Conservation (phyloP, 768 basidiomycete genomes). For the Mrakia gelida region DNA sequence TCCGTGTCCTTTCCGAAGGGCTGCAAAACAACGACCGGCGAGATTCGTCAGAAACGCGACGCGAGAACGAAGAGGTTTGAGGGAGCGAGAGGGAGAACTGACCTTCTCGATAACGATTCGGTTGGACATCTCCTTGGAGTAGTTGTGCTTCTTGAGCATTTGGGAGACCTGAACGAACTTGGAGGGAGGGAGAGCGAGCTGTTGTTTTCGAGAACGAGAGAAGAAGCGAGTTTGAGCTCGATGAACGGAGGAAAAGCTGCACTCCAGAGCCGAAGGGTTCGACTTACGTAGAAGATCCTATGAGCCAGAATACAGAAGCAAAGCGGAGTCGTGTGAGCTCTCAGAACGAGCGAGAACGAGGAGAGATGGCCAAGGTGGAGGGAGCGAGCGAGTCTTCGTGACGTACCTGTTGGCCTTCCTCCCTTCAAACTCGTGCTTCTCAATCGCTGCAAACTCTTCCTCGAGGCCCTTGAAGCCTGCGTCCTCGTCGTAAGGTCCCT, state of each 20-base stretch:
- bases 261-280: background rate
- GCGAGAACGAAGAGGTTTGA: too few relatives aligned
- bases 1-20: slow-evolving; percentile 37
- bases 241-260: background rate
- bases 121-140: slow-evolving; percentile 17
- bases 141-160: slow-evolving; percentile 34
- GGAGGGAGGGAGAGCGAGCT: slow-evolving; percentile 36
- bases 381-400: background rate
- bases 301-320: background rate
- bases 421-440: slow-evolving; percentile 31
- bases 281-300: background rate
- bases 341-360: background rate
- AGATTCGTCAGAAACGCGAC: too few relatives aligned
- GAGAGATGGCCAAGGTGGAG: background rate
- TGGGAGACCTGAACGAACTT: slow-evolving; percentile 32
- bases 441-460: background rate
- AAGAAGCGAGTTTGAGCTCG: background rate
- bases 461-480: slow-evolving; percentile 28
- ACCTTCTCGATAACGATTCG: slow-evolving; percentile 35
- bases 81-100: background rate
- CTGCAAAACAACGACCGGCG: background rate
- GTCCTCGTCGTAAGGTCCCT: slow-evolving; percentile 35
- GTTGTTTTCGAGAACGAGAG: background rate
- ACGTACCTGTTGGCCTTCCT: slow-evolving; percentile 31
- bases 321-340: background rate